phyloP scores from a whole-genome alignment of 2,329 filamentous ascomycete species.

The Periconia digitata region DNA sequence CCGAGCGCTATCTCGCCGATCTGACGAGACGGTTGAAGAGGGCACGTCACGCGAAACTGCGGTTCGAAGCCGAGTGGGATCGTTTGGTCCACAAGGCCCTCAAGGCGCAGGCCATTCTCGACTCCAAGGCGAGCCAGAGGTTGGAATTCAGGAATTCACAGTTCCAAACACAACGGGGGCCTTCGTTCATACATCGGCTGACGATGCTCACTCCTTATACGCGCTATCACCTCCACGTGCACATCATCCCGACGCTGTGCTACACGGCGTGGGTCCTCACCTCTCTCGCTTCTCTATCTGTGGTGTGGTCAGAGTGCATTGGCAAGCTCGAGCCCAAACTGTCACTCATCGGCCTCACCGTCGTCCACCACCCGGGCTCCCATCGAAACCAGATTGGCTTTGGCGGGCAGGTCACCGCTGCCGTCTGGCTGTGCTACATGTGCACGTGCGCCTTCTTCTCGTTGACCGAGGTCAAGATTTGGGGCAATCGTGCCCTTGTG shows the following conservation, averaged over 20 bases:
- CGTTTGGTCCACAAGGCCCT: constrained; percentile 72
- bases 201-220: constrained; percentile 76
- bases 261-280: constrained; percentile 68
- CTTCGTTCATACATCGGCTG: constrained; percentile 35
- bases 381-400: constrained; percentile 78
- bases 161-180: constrained; percentile 53
- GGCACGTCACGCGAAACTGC: constrained; percentile 77
- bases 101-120: constrained; percentile 77
- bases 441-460: constrained; percentile 83
- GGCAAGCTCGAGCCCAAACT: constrained; percentile 73
- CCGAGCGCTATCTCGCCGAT: constrained; percentile 89
- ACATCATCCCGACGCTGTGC: constrained; percentile 69
- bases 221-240: constrained; percentile 75
- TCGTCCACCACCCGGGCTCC: constrained; percentile 74
- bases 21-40: constrained; percentile 79
- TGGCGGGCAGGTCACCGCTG: constrained; percentile 79
- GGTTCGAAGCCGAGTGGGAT: constrained; percentile 87
- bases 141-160: constrained; percentile 71
- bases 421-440: constrained; percentile 95
- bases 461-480: constrained; percentile 93
- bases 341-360: constrained; percentile 68
- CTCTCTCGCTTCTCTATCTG: constrained; percentile 73
- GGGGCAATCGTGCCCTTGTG: constrained; percentile 90
- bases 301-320: constrained; percentile 92
- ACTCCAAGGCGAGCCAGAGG: constrained; percentile 77